phyloP scores from a whole-genome alignment of 2,329 filamentous ascomycete genomes.

The Alternaria brassicicola region DNA sequence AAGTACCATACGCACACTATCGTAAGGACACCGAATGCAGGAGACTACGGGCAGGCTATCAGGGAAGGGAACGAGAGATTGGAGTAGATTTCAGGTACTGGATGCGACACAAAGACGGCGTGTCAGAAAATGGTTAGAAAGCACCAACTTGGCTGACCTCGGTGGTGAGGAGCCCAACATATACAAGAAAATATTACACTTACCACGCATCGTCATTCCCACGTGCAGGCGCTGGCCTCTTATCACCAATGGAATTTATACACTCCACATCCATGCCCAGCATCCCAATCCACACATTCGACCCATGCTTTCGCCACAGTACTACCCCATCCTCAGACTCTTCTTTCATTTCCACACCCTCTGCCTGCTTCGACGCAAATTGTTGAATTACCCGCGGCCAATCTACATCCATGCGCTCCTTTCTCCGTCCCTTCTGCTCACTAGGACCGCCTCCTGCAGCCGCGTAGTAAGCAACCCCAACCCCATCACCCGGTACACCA shows the following conservation, averaged over 20 bases:
- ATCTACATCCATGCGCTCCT: background rate
- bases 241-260: background rate
- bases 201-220: background rate
- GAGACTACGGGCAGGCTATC: conserved; percentile 72
- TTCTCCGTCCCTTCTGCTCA: background rate
- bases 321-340: background rate
- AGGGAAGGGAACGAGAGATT: conserved; percentile 35
- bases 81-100: conserved; percentile 2
- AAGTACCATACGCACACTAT: conserved; percentile 83
- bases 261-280: background rate
- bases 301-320: background rate
- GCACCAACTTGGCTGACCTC: background rate
- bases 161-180: background rate
- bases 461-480: background rate
- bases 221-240: background rate
- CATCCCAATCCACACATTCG: background rate
- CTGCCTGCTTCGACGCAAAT: background rate
- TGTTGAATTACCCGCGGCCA: background rate
- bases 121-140: background rate
- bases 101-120: background rate
- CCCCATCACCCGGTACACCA: background rate
- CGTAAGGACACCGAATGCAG: conserved; percentile 72
- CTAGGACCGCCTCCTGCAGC: background rate
- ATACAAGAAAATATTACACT: background rate
- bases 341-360: background rate